Evolutionary conservation across 1,139 yeast genomes (phyloP).

Genomic region (Blastobotrys illinoisensis): DNA sequence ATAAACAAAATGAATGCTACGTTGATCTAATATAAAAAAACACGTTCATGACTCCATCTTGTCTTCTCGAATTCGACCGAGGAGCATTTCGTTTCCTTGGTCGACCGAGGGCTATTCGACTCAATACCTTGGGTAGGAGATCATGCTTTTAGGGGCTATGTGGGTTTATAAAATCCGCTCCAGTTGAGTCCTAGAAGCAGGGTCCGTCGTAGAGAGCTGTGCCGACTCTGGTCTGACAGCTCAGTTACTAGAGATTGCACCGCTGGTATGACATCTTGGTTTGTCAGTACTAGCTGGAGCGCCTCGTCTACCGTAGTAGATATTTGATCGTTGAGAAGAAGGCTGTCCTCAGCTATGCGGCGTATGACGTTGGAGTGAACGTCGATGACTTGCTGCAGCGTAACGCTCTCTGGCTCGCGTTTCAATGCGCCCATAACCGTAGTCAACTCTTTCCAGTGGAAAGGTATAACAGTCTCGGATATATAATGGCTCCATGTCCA

Average conservation of each 20-base stretch:
- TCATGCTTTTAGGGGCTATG: not conserved
- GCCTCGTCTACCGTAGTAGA: not conserved
- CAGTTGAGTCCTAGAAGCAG: not conserved
- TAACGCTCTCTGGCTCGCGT: not conserved
- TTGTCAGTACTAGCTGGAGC: conserved; percentile 2
- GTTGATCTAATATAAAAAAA: conserved; percentile 6
- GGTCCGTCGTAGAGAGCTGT: not conserved
- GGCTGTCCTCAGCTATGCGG: conserved; percentile 3
- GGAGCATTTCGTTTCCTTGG: too few relatives aligned
- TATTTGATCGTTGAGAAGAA: conserved; percentile 1
- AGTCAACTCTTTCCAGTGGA: conserved; percentile 3
- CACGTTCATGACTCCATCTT: not conserved
- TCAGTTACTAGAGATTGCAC: not conserved
- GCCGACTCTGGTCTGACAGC: not conserved
- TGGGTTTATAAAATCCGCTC: not conserved
- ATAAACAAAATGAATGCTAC: conserved; percentile 42
- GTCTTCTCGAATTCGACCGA: not conserved
- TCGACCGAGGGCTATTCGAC: too few relatives aligned
- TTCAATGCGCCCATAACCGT: not conserved
- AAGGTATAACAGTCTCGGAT: conserved; percentile 2
- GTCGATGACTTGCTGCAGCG: conserved; percentile 1
- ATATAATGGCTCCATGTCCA: conserved; percentile 5
- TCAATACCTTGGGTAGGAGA: too few relatives aligned
- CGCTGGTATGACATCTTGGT: not conserved
- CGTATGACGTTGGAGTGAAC: not conserved